phyloP scores from a whole-genome alignment of 192 early-diverging fungal genomes.

The Jimgerdemannia flammicorona region DNA sequence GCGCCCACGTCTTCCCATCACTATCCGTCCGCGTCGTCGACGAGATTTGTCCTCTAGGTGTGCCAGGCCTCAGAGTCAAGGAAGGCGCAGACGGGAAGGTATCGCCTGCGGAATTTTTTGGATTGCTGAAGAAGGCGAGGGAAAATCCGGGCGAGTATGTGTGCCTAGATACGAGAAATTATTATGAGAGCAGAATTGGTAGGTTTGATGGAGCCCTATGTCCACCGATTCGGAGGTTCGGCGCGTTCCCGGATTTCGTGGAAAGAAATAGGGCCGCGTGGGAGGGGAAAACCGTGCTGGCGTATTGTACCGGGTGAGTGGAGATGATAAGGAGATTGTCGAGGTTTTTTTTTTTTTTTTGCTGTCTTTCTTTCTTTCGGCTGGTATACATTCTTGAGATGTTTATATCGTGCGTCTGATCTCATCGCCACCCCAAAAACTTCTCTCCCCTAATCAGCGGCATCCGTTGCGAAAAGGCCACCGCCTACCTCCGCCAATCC shows the following conservation, averaged over 20 bases:
- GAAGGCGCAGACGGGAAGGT: constrained; percentile 20
- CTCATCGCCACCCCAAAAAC: not conserved
- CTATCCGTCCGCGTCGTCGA: constrained; percentile 55
- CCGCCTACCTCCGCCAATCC: constrained; percentile 45
- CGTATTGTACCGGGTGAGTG: constrained; percentile 69
- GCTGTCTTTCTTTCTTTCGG: no score
- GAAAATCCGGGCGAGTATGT: constrained; percentile 31
- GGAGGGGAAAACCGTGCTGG: constrained; percentile 54
- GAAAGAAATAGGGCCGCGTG: constrained; percentile 35
- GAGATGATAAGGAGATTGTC: not conserved
- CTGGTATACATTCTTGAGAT: no score
- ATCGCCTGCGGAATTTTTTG: constrained; percentile 50
- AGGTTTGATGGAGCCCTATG: constrained; percentile 51
- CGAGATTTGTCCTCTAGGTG: constrained; percentile 63
- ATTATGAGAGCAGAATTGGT: constrained; percentile 64
- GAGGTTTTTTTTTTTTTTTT: no score
- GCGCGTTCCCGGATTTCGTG: constrained; percentile 55
- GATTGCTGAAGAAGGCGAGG: constrained; percentile 25
- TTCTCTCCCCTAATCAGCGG: constrained; percentile 9
- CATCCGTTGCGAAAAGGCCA: constrained; percentile 56
- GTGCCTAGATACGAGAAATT: constrained; percentile 62
- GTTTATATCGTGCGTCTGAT: no score
- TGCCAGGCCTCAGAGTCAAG: constrained; percentile 31
- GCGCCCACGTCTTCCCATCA: constrained; percentile 56
- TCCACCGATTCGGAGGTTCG: constrained; percentile 65